Evolutionary conservation across 2,329 filamentous ascomycete genomes (phyloP).

Genomic region (Cladorrhinum sp.): DNA sequence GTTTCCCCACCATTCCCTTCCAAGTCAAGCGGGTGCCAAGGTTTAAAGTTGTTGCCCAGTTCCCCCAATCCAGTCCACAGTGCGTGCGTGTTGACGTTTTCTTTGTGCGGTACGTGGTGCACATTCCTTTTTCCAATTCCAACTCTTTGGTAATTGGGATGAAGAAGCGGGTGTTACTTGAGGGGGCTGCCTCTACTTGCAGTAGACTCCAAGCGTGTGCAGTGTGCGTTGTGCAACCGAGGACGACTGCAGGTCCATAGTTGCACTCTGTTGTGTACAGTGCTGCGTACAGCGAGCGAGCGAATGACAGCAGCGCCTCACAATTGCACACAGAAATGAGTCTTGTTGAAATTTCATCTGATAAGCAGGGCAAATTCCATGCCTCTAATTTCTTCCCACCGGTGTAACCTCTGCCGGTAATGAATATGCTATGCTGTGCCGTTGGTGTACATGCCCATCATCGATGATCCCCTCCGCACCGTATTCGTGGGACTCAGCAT

Average conservation of each 20-base stretch:
- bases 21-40: not conserved
- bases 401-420: not conserved
- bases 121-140: too few relatives aligned
- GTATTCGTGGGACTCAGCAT: not conserved
- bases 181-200: not conserved
- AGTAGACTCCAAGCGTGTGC: not conserved
- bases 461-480: not conserved
- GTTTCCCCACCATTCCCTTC: conserved; percentile 3
- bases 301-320: not conserved
- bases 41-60: not conserved
- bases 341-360: not conserved
- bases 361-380: not conserved
- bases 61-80: too few relatives aligned
- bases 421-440: not conserved
- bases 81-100: too few relatives aligned
- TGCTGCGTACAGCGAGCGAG: too few relatives aligned
- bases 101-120: too few relatives aligned
- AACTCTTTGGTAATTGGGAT: too few relatives aligned
- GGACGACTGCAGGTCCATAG: not conserved
- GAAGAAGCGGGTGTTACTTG: not conserved
- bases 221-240: not conserved
- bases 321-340: not conserved
- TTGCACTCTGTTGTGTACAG: not conserved
- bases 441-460: not conserved
- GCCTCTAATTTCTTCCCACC: not conserved